These are phyloP conservation scores for Curvularia spicifera DNA, from an alignment of 2,329 filamentous ascomycete genomes.

Conservation along the genomic window DNA sequence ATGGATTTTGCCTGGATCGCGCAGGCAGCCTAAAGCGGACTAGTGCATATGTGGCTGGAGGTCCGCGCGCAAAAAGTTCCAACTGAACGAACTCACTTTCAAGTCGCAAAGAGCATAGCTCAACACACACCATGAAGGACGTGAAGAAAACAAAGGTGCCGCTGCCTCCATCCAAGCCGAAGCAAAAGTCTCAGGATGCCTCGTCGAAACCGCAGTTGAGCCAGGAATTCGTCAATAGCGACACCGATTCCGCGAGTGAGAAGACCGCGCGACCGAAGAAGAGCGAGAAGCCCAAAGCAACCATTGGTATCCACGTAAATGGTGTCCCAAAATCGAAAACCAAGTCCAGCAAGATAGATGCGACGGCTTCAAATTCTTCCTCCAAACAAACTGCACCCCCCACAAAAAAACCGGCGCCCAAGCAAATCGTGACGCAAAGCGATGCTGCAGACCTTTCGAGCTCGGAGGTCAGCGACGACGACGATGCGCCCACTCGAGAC, in stretches of 20 bases:
- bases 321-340: conserved; percentile 28
- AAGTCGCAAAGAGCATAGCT: conserved; percentile 21
- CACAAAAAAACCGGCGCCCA: conserved; percentile 29
- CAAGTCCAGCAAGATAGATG: conserved; percentile 21
- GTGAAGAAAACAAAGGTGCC: conserved; percentile 45
- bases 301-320: conserved; percentile 43
- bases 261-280: conserved; percentile 22
- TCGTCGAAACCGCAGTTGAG: conserved; percentile 40
- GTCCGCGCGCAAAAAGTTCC: conserved; percentile 40
- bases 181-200: conserved; percentile 28
- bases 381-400: conserved; percentile 22
- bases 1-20: conserved; percentile 18
- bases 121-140: conserved; percentile 41
- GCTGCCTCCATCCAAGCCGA: conserved; percentile 39
- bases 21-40: conserved; percentile 2
- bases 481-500: conserved; percentile 26
- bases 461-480: conserved; percentile 37
- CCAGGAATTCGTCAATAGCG: conserved; percentile 45
- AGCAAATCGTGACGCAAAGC: conserved; percentile 29
- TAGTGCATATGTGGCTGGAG: conserved; percentile 16
- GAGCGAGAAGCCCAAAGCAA: conserved; percentile 32
- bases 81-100: conserved; percentile 20
- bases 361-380: conserved; percentile 16
- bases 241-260: conserved; percentile 42
- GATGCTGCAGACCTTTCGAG: conserved; percentile 33